Evolutionary conservation across 2,329 filamentous ascomycete genomes (phyloP).

Genomic region (Nannizzia gypsea): DNA sequence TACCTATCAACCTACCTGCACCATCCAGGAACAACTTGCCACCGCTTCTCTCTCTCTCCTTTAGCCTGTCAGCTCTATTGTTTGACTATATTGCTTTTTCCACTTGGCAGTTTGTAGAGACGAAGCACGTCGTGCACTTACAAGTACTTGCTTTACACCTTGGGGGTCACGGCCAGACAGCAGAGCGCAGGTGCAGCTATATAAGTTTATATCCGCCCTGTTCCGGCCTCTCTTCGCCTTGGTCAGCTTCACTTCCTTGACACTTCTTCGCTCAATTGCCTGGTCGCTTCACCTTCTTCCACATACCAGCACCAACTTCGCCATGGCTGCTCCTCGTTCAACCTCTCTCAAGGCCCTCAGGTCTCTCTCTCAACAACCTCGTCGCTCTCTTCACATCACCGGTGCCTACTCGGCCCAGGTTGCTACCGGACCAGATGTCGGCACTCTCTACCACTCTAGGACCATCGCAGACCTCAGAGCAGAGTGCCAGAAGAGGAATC

Average conservation of each 20-base stretch:
- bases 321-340: conserved; percentile 36
- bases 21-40: not conserved
- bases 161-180: not conserved
- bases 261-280: not conserved
- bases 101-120: not conserved
- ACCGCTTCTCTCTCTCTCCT: not conserved
- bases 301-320: not conserved
- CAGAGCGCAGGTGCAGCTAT: too few relatives aligned
- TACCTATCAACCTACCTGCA: too few relatives aligned
- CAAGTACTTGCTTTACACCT: too few relatives aligned
- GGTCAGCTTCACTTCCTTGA: not conserved
- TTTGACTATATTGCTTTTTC: not conserved
- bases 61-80: not conserved
- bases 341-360: conserved; percentile 36
- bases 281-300: not conserved
- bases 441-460: conserved; percentile 40
- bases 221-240: conserved; percentile 7
- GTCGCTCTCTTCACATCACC: conserved; percentile 48
- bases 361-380: conserved; percentile 31
- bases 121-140: not conserved
- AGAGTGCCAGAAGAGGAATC: conserved; percentile 41
- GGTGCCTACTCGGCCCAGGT: conserved; percentile 45
- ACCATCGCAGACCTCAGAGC: conserved; percentile 40
- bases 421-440: conserved; percentile 40
- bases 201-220: not conserved